These are phyloP conservation scores for Epichloe elymi DNA, from an alignment of 2,329 filamentous ascomycete genomes.

Conservation along the genomic window DNA sequence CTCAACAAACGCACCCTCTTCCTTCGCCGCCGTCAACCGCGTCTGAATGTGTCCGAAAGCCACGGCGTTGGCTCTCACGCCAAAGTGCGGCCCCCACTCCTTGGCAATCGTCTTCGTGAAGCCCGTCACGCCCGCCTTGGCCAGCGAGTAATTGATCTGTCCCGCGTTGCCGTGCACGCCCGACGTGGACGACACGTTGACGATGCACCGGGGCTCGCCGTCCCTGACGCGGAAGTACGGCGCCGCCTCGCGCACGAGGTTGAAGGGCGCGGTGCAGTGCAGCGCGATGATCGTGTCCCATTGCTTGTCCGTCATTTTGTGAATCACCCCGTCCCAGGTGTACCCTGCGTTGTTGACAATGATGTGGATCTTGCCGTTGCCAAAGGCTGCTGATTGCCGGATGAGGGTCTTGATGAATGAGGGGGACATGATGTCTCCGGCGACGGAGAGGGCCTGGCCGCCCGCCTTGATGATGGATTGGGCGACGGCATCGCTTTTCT, in stretches of 20 bases:
- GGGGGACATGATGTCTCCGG: slow-evolving; percentile 63
- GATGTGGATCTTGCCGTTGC: slow-evolving; percentile 76
- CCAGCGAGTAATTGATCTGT: slow-evolving; percentile 80
- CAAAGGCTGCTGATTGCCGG: slow-evolving; percentile 63
- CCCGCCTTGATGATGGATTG: slow-evolving; percentile 54
- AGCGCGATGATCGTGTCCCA: slow-evolving; percentile 80
- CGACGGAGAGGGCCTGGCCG: slow-evolving; percentile 56
- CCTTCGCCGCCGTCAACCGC: slow-evolving; percentile 70
- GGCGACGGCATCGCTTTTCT: slow-evolving; percentile 54
- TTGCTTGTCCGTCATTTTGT: slow-evolving; percentile 86
- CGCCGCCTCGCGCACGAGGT: slow-evolving; percentile 64
- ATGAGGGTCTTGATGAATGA: slow-evolving; percentile 62
- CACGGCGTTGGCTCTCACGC: slow-evolving; percentile 70
- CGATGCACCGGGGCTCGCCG: slow-evolving; percentile 61
- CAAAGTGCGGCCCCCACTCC: slow-evolving; percentile 77
- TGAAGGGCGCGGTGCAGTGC: slow-evolving; percentile 78
- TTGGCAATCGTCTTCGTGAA: slow-evolving; percentile 84
- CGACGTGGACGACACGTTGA: slow-evolving; percentile 74
- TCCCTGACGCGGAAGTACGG: slow-evolving; percentile 83
- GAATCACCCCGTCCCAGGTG: slow-evolving; percentile 86
- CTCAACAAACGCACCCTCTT: slow-evolving; percentile 66
- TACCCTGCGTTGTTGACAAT: slow-evolving; percentile 88
- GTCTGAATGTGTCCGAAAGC: slow-evolving; percentile 77
- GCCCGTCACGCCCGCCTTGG: slow-evolving; percentile 72
- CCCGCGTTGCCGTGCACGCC: slow-evolving; percentile 79